Percentiles rank a stretch among this genome's conserved stretches.
phyloP scores from a whole-genome alignment of 1,139 yeast genomes.

The Wickerhamiella pararugosa region DNA sequence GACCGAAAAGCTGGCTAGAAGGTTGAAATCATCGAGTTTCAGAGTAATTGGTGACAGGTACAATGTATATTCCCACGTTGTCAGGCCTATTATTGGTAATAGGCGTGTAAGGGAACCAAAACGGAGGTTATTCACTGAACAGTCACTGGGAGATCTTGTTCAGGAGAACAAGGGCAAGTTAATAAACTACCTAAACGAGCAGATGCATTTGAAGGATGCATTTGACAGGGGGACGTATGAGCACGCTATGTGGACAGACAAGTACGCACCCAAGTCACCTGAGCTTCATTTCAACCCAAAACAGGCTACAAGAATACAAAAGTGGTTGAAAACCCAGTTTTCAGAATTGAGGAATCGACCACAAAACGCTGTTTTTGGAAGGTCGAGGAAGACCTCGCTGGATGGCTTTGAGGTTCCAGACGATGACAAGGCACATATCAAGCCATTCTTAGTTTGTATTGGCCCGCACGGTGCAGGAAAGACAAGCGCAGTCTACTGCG shows the following conservation, averaged over 20 bases:
- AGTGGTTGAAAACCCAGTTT: slow-evolving; percentile 11
- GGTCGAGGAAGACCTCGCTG: slow-evolving; percentile 14
- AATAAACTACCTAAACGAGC: slow-evolving; percentile 5
- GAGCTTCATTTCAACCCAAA: slow-evolving; percentile 7
- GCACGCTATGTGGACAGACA: slow-evolving; percentile 17
- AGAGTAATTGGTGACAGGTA: neutral
- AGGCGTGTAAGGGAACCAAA: neutral
- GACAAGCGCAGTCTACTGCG: slow-evolving; percentile 57
- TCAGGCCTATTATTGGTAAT: neutral
- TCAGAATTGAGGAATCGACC: slow-evolving; percentile 5
- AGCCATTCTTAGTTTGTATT: slow-evolving; percentile 35
- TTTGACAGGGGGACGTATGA: slow-evolving; percentile 20
- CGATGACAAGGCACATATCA: slow-evolving; percentile 16
- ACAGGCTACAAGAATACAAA: neutral
- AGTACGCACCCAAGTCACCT: slow-evolving; percentile 18
- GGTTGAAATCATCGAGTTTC: neutral
- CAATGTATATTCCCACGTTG: neutral
- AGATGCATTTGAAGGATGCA: slow-evolving; percentile 13
- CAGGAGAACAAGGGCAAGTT: slow-evolving; percentile 3
- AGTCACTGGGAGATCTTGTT: neutral
- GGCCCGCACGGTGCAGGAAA: slow-evolving; percentile 75
- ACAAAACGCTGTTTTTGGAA: neutral
- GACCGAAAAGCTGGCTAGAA: neutral
- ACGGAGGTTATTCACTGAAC: neutral
- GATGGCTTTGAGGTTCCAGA: slow-evolving; percentile 35